These are phyloP conservation scores for Cercospora sojina DNA, from an alignment of 2,329 filamentous ascomycete genomes.

Conservation along the genomic window DNA sequence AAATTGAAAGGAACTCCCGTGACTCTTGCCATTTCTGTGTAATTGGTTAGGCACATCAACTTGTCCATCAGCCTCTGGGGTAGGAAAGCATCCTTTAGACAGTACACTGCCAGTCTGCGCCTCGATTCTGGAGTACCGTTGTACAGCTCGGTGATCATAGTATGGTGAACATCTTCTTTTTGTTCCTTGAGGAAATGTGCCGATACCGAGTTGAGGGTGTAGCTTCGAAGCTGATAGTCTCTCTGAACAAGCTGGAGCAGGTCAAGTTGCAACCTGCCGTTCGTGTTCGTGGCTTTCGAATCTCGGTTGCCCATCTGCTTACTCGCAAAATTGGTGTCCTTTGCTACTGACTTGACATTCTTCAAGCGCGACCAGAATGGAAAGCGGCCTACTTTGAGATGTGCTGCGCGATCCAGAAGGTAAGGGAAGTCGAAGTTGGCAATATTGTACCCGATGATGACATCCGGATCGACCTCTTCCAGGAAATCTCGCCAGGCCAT, in stretches of 20 bases:
- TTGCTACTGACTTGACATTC: constrained; percentile 67
- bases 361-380: constrained; percentile 84
- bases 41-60: constrained; percentile 96
- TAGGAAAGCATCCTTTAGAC: constrained; percentile 93
- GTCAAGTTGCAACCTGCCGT: constrained; percentile 89
- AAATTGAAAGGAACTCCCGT: constrained; percentile 98
- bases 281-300: constrained; percentile 90
- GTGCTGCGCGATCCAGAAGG: constrained; percentile 79
- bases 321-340: constrained; percentile 84
- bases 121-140: constrained; percentile 94
- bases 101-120: constrained; percentile 89
- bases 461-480: constrained; percentile 86
- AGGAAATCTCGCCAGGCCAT: constrained; percentile 88
- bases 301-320: constrained; percentile 98
- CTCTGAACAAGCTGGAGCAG: constrained; percentile 91
- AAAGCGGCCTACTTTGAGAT: constrained; percentile 77
- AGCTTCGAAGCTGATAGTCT: constrained; percentile 92
- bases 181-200: constrained; percentile 95
- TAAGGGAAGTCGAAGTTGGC: constrained; percentile 98
- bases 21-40: constrained; percentile 99
- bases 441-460: constrained; percentile 99
- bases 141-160: constrained; percentile 98
- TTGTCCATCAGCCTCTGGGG: constrained; percentile 96
- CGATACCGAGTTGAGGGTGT: constrained; percentile 94
- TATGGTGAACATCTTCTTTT: constrained; percentile 98